Evolutionary conservation across 2,329 filamentous ascomycete species (phyloP).

Genomic region (Penicillium occitanis): DNA sequence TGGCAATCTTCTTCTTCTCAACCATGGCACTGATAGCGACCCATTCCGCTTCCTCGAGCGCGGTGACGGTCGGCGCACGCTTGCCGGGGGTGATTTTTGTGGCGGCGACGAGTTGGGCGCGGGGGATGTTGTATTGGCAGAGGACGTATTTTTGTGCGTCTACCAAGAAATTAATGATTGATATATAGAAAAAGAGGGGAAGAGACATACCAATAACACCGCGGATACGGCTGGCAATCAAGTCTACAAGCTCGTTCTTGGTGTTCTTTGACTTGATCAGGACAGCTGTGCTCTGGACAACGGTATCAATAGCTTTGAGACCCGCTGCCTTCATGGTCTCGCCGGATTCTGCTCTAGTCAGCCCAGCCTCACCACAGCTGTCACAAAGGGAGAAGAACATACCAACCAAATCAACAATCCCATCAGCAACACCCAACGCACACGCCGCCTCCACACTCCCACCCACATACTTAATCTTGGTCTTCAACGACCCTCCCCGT

Average conservation of each 20-base stretch:
- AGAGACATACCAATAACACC: constrained; percentile 75
- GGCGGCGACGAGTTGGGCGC: constrained; percentile 65
- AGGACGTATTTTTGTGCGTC: constrained; percentile 89
- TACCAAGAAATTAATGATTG: constrained; percentile 29
- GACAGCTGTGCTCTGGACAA: constrained; percentile 82
- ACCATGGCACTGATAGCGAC: constrained; percentile 95
- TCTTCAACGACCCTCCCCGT: constrained; percentile 23
- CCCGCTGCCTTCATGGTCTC: constrained; percentile 98
- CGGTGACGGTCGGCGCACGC: constrained; percentile 87
- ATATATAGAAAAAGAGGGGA: neutral
- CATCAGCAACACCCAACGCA: constrained; percentile 90
- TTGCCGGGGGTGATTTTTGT: constrained; percentile 85
- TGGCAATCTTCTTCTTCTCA: constrained; percentile 78
- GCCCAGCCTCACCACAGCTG: neutral
- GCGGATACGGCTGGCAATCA: constrained; percentile 81
- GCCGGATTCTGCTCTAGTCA: constrained; percentile 70
- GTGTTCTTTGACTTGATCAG: constrained; percentile 87
- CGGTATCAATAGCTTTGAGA: constrained; percentile 89
- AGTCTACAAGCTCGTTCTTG: constrained; percentile 75
- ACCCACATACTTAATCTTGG: constrained; percentile 89
- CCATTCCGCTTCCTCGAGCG: constrained; percentile 85
- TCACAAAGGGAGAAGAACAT: neutral
- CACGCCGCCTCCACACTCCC: constrained; percentile 97
- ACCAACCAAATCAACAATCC: constrained; percentile 97
- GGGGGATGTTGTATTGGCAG: constrained; percentile 92